Evolutionary conservation across 148 eudicot genomes (phyloP).

Genomic region (Rhododendron ovatum): DNA sequence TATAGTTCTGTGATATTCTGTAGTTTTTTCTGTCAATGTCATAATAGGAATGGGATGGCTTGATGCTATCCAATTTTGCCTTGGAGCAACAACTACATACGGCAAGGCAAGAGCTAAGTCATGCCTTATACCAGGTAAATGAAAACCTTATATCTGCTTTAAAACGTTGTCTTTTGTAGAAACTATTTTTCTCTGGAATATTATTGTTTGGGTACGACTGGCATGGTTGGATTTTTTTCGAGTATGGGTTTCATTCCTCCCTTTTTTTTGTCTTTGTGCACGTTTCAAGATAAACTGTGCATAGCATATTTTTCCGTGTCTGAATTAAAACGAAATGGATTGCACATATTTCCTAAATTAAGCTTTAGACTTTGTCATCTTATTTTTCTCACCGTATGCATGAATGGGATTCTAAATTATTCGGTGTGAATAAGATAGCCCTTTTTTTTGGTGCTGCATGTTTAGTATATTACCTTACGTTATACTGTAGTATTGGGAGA

Average conservation of each 20-base stretch:
- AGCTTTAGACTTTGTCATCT: not conserved
- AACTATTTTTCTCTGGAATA: not conserved
- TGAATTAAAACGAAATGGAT: not conserved
- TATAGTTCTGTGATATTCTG: not conserved
- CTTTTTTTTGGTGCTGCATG: not conserved
- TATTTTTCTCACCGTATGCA: not conserved
- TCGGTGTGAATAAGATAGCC: too few relatives aligned
- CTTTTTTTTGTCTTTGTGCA: not conserved
- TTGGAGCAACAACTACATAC: conserved; percentile 94
- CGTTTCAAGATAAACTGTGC: not conserved
- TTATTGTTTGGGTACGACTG: not conserved
- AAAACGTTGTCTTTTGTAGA: not conserved
- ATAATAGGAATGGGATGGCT: conserved; percentile 93
- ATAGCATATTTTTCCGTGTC: not conserved
- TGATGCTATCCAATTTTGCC: conserved; percentile 92
- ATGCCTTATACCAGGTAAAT: conserved; percentile 90
- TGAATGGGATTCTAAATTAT: not conserved
- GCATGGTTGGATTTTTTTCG: not conserved
- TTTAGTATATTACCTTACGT: not conserved
- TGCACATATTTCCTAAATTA: not conserved
- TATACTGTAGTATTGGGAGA: not conserved
- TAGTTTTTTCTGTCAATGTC: not conserved
- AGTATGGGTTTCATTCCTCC: not conserved
- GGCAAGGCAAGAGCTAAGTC: conserved; percentile 95
- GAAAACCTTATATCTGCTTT: not conserved